phyloP scores from a whole-genome alignment of 192 early-diverging fungal genomes.

The Funneliformis geosporum region DNA sequence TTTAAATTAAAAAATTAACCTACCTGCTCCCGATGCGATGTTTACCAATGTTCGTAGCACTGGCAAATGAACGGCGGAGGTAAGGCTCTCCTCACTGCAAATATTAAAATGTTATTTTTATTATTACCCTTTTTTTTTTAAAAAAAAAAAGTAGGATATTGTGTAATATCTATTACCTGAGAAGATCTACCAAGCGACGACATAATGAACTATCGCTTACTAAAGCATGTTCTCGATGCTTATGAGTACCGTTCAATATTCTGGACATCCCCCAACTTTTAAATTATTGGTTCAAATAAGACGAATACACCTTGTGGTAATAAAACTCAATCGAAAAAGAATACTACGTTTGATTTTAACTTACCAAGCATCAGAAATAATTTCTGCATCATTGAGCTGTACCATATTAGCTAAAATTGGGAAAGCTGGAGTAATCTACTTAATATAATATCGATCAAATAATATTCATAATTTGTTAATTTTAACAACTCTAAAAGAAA shows the following conservation, averaged over 20 bases:
- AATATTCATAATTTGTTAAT: not conserved
- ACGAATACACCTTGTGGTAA: not conserved
- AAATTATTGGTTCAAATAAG: not conserved
- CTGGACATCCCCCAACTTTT: constrained; percentile 18
- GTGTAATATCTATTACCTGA: not conserved
- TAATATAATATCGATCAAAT: not conserved
- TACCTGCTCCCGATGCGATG: constrained; percentile 23
- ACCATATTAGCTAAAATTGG: constrained; percentile 17
- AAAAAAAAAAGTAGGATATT: not conserved
- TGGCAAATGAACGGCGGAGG: constrained; percentile 3
- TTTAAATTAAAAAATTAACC: not conserved
- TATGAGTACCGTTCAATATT: constrained; percentile 25
- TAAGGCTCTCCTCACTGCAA: constrained; percentile 4
- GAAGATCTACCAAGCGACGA: constrained; percentile 18
- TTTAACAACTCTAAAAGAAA: not conserved
- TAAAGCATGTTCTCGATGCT: constrained; percentile 25
- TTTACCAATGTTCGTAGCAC: constrained; percentile 20
- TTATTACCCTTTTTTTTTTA: not conserved
- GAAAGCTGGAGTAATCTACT: constrained; percentile 25
- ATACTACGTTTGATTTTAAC: not conserved
- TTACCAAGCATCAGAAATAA: constrained; percentile 23
- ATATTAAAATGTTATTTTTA: not conserved
- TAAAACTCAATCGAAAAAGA: not conserved
- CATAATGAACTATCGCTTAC: constrained; percentile 17
- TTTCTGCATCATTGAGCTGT: constrained; percentile 12